Conservation (phyloP, 345 rosid species). For the Melaleuca quinquenervia region DNA sequence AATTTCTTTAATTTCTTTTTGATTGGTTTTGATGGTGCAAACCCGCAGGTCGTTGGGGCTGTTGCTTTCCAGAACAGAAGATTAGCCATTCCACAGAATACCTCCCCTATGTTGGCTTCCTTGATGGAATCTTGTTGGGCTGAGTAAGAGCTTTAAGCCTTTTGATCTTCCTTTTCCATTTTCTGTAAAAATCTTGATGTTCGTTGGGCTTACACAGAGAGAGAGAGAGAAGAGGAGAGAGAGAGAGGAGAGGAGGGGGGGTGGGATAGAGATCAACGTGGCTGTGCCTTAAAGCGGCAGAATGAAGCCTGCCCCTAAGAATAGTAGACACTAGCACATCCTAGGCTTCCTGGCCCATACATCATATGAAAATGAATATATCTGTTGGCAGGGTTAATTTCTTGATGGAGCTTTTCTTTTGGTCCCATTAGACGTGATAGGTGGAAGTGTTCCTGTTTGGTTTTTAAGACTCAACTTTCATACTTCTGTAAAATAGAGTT, state of each 20-base stretch:
- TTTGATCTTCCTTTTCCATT: neutral
- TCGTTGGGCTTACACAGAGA: neutral
- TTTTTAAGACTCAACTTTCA: neutral
- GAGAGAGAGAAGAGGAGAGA: neutral
- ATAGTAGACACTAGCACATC: neutral
- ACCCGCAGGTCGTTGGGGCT: slow-evolving; percentile 84
- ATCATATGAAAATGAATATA: neutral
- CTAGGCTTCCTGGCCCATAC: neutral
- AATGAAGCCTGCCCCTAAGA: neutral
- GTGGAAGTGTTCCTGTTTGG: neutral
- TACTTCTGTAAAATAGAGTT: neutral
- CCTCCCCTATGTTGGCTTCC: slow-evolving; percentile 65
- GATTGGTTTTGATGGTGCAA: neutral
- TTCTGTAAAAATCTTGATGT: neutral
- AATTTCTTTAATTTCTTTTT: neutral
- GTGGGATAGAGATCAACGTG: neutral
- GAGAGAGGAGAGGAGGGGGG: neutral
- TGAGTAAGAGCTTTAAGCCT: slow-evolving; percentile 34
- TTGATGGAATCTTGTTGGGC: slow-evolving; percentile 98
- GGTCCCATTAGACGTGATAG: neutral
- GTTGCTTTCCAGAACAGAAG: slow-evolving; percentile 97
- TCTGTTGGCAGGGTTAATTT: neutral
- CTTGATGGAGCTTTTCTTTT: neutral
- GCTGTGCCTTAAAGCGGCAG: neutral
- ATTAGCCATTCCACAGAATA: slow-evolving; percentile 61